A percentile compares a stretch with the other conserved stretches of the same genome.
Evolutionary conservation across 768 basidiomycete species (phyloP).

Genomic region (Lactarius vividus): DNA sequence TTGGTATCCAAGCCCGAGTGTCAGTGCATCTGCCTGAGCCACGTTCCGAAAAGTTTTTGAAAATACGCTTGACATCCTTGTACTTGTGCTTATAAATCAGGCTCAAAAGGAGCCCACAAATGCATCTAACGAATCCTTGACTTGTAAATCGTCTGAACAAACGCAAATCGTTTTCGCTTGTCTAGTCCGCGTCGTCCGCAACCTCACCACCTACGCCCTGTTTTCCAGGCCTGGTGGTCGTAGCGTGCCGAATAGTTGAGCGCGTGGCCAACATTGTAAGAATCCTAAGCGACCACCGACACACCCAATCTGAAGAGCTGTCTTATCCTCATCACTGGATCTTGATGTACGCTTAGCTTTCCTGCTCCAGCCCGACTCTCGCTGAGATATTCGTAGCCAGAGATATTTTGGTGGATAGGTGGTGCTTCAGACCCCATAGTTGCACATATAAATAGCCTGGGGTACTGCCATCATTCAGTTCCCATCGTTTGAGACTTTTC

Average conservation of each 20-base stretch:
- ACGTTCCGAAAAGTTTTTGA: too few relatives aligned
- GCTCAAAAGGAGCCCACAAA: too few relatives aligned
- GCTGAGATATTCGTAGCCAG: constrained; percentile 33
- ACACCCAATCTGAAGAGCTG: constrained; percentile 30
- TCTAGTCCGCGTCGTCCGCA: too few relatives aligned
- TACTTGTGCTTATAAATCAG: too few relatives aligned
- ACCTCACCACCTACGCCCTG: background rate
- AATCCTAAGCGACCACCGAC: constrained; percentile 37
- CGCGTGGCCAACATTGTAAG: constrained; percentile 32
- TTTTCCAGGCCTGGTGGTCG: background rate
- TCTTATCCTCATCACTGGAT: constrained; percentile 6
- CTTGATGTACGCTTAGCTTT: background rate
- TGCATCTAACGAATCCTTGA: too few relatives aligned
- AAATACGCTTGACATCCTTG: too few relatives aligned
- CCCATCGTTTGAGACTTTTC: background rate
- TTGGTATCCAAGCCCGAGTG: too few relatives aligned
- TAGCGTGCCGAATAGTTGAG: constrained; percentile 36
- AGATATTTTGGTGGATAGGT: background rate
- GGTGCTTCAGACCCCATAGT: background rate
- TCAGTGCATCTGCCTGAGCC: too few relatives aligned
- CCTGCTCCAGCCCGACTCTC: background rate
- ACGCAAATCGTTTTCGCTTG: too few relatives aligned
- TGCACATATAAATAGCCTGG: background rate
- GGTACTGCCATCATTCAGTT: background rate
- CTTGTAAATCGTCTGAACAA: too few relatives aligned